Conservation (phyloP, 2,329 filamentous ascomycete species). For the Phialophora macrospora region DNA sequence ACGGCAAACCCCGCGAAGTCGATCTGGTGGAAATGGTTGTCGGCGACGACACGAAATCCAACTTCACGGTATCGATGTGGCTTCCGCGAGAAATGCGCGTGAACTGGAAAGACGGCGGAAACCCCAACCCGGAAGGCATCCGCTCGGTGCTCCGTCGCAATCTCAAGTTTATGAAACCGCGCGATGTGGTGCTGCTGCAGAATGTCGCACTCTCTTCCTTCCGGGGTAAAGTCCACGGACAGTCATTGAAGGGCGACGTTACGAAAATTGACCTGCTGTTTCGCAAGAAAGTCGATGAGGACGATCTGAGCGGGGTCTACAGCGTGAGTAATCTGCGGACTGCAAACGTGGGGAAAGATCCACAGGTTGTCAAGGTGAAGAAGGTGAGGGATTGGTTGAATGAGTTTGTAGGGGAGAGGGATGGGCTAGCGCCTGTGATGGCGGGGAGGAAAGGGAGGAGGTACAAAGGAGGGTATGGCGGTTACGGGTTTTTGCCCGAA, state of each 20-base stretch:
- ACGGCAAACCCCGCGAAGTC: slow-evolving; percentile 53
- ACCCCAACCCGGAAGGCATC: slow-evolving; percentile 40
- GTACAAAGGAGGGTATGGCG: slow-evolving; percentile 9
- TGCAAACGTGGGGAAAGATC: slow-evolving; percentile 44
- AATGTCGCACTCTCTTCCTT: slow-evolving; percentile 81
- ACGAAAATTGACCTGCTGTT: slow-evolving; percentile 72
- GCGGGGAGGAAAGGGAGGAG: slow-evolving; percentile 27
- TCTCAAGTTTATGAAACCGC: slow-evolving; percentile 61
- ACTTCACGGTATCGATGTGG: slow-evolving; percentile 87
- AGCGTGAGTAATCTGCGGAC: slow-evolving; percentile 56
- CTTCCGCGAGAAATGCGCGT: slow-evolving; percentile 49
- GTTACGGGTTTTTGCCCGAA: slow-evolving; percentile 44
- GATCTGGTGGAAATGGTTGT: slow-evolving; percentile 78
- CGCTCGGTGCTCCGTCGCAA: slow-evolving; percentile 46
- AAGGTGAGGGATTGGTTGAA: slow-evolving; percentile 76
- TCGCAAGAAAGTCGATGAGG: slow-evolving; percentile 58
- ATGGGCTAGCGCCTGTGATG: slow-evolving; percentile 23
- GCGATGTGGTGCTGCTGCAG: slow-evolving; percentile 78
- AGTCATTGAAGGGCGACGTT: slow-evolving; percentile 73
- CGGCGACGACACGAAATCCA: slow-evolving; percentile 81
- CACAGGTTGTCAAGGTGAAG: slow-evolving; percentile 66
- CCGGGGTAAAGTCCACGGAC: slow-evolving; percentile 77
- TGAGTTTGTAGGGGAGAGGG: slow-evolving; percentile 64
- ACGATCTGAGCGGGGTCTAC: slow-evolving; percentile 63
- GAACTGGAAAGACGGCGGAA: slow-evolving; percentile 38